Base-by-base conservation (phyloP, 805 yeast genomes). In the Hanseniaspora guilliermondii region DNA sequence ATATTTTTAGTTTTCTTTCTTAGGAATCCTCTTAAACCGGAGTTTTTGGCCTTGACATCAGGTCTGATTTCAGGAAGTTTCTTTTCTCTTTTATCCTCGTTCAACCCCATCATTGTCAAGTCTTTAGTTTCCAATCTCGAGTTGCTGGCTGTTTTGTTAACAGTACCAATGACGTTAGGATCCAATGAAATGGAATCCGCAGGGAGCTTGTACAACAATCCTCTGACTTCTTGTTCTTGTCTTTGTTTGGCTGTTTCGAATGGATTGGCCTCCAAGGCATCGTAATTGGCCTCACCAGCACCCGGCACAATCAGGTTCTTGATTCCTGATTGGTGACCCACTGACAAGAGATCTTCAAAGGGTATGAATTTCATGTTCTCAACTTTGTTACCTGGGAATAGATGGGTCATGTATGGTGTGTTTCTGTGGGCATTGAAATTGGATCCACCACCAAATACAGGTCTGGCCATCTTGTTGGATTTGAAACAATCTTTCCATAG, bases 211-310 rank as follows among this genome's bases (percentile, higher is more conserved):
- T 91, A 86, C 65, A 93, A 70, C 66, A 93, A 75, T 1, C 83
- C 70, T 64, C 91, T 80, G 37, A 93, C 95, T 73, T 93, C 98
- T 46, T 78, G 76, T 70, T 91, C 91, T 69, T 91, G 95, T 74
- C 97, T 83, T 71, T 89, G 97, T 66, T 86, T 83, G 53, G 85
- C 80, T 9, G 96, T 79, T 68, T 87, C 96, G 70, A 76, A 93
- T 58, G 98, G 98, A 68, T 93, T 93, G 63, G 81, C 69, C 70
- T 93, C 98, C 66, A 88, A 69, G 2, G 97, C 88, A 72, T 93
- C 98, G 67, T 79, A 88, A 70, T 93, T 93, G 58, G 98, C 96
- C 71, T 93, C 98, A 73, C 98, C 98, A 41, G 97, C 74, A 25
- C 98, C 98, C 40, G 98, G 98, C 56, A 93, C 76, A 60, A 93